These are phyloP conservation scores for Psilocybe azurescens DNA, from an alignment of 768 basidiomycete genomes.

Conservation along the genomic window DNA sequence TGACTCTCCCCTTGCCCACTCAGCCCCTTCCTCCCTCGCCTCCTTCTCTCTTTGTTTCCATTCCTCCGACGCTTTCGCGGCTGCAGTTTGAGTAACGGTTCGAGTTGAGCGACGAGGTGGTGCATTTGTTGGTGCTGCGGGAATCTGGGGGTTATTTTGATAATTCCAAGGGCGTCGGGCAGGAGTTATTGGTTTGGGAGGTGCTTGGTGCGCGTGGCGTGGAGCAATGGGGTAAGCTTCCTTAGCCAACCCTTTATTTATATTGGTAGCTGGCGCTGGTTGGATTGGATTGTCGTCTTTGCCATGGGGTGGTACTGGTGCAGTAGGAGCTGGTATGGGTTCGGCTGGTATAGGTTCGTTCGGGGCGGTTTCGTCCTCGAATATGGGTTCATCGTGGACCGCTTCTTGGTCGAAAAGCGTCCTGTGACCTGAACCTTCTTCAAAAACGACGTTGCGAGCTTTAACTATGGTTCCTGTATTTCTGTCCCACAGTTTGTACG, in stretches of 20 bases:
- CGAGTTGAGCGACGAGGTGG: not conserved
- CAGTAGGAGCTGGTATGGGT: not conserved
- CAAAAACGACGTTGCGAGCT: conserved; percentile 17
- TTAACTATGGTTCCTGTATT: conserved; percentile 17
- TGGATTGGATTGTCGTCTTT: not conserved
- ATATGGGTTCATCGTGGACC: conserved; percentile 1
- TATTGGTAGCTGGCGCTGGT: not conserved
- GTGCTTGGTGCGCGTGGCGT: not conserved
- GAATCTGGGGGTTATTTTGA: no score
- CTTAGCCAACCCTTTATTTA: no score
- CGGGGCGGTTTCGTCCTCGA: conserved; percentile 6
- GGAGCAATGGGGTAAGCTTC: not conserved
- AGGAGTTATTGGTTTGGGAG: no score
- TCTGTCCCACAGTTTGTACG: conserved; percentile 17
- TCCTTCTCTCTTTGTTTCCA: not conserved
- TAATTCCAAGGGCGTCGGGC: no score
- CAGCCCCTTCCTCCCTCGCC: not conserved
- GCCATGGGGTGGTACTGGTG: not conserved
- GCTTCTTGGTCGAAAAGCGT: conserved; percentile 11
- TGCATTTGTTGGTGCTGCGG: no score
- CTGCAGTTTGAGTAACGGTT: not conserved
- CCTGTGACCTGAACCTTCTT: conserved; percentile 22
- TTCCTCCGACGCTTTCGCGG: not conserved
- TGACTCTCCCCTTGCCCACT: not conserved
- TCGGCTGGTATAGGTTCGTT: not conserved